phyloP scores from a whole-genome alignment of 2,329 filamentous ascomycete genomes.

The Dothistroma septosporum region DNA sequence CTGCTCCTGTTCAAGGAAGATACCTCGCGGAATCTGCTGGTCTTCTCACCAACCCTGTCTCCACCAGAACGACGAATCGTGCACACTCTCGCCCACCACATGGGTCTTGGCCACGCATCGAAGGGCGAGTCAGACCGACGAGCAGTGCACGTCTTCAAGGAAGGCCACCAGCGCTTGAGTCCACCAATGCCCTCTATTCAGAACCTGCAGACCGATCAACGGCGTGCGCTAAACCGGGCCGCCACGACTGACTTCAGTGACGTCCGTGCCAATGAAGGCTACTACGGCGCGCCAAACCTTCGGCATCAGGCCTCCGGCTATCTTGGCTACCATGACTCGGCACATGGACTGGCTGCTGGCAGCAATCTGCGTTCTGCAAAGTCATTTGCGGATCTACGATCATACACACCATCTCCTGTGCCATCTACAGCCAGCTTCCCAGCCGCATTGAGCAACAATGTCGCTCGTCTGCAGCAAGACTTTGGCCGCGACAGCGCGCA shows the following conservation, averaged over 20 bases:
- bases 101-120: slow-evolving; percentile 86
- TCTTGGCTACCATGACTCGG: slow-evolving; percentile 73
- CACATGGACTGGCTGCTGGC: slow-evolving; percentile 59
- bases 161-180: slow-evolving; percentile 55
- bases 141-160: slow-evolving; percentile 84
- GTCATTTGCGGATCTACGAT: slow-evolving; percentile 92
- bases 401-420: slow-evolving; percentile 90
- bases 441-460: slow-evolving; percentile 60
- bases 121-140: slow-evolving; percentile 82
- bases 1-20: slow-evolving; percentile 85
- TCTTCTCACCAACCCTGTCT: slow-evolving; percentile 75
- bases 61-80: slow-evolving; percentile 84
- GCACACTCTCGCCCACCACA: slow-evolving; percentile 91
- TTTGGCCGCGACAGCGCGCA: slow-evolving; percentile 55
- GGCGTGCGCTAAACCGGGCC: slow-evolving; percentile 82
- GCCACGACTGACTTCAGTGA: slow-evolving; percentile 97
- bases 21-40: slow-evolving; percentile 68
- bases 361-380: slow-evolving; percentile 88
- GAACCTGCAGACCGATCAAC: slow-evolving; percentile 70
- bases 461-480: slow-evolving; percentile 56
- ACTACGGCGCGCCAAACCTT: slow-evolving; percentile 70
- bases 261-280: slow-evolving; percentile 67
- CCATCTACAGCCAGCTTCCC: slow-evolving; percentile 86
- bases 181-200: slow-evolving; percentile 60
- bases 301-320: slow-evolving; percentile 75